Evolutionary conservation across 805 yeast genomes (phyloP).

Genomic region (Crinitomyces ghanaensis): DNA sequence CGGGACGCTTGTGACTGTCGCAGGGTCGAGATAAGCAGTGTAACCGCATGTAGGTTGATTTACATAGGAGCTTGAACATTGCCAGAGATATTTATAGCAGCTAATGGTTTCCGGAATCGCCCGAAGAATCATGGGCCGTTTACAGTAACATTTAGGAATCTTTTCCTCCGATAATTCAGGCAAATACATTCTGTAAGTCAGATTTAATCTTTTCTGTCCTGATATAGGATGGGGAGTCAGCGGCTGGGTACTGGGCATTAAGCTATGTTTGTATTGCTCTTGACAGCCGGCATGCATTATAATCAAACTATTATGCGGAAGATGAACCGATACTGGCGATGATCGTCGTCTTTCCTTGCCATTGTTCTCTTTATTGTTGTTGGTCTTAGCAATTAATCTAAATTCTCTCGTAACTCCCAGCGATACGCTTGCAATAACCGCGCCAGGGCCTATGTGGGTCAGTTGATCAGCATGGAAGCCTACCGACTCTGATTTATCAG

Average conservation of each 20-base stretch:
- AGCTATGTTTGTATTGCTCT: conserved; percentile 60
- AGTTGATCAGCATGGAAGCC: conserved; percentile 73
- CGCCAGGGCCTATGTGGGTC: conserved; percentile 62
- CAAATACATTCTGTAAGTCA: conserved; percentile 53
- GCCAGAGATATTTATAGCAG: conserved; percentile 53
- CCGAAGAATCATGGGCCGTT: conserved; percentile 40
- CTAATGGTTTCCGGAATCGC: conserved; percentile 33
- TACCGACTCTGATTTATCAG: conserved; percentile 37
- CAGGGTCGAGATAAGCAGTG: conserved; percentile 9
- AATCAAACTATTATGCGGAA: conserved; percentile 58
- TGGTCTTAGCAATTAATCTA: conserved; percentile 31
- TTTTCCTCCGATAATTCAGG: conserved; percentile 28
- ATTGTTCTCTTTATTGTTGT: conserved; percentile 8
- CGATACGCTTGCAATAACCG: conserved; percentile 54
- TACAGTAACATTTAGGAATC: conserved; percentile 34
- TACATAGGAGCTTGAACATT: conserved; percentile 35
- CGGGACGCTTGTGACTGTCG: conserved; percentile 1
- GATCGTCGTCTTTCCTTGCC: conserved; percentile 18
- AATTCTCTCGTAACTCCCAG: conserved; percentile 64
- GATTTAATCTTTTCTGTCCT: conserved; percentile 43
- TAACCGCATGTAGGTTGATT: conserved; percentile 18
- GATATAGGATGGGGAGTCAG: conserved; percentile 37
- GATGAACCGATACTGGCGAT: conserved; percentile 40
- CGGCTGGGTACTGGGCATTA: conserved; percentile 33
- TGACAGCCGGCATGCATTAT: conserved; percentile 75